A percentile compares a stretch with the other conserved stretches of the same genome.
These are phyloP conservation scores for Talaromyces pinophilus DNA, from an alignment of 2,329 filamentous ascomycete species.

Conservation along the genomic window DNA sequence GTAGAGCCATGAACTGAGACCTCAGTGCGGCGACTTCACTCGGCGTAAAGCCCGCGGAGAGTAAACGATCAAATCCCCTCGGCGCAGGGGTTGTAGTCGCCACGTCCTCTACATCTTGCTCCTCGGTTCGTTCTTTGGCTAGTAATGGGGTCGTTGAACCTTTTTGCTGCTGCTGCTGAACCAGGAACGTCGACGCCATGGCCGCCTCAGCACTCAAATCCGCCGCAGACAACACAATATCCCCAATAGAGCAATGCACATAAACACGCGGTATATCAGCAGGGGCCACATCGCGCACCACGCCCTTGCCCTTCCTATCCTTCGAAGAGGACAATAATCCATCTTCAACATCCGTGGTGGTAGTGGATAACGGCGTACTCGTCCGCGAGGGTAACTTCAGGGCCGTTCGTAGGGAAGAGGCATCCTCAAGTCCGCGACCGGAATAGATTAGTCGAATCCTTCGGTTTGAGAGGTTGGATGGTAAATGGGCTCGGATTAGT, in stretches of 20 bases:
- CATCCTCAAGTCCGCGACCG: constrained; percentile 80
- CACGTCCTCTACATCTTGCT: constrained; percentile 18
- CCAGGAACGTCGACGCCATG: constrained; percentile 33
- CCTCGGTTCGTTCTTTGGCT: neutral
- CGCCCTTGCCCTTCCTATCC: constrained; percentile 60
- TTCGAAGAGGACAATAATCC: constrained; percentile 21
- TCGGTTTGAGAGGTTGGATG: constrained; percentile 61
- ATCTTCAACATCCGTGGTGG: constrained; percentile 25
- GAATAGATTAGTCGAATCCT: constrained; percentile 87
- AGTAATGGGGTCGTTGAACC: neutral
- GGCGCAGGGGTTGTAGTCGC: constrained; percentile 56
- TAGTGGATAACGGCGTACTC: constrained; percentile 32
- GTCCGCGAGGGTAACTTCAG: constrained; percentile 63
- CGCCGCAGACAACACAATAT: constrained; percentile 64
- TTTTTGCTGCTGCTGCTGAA: constrained; percentile 22
- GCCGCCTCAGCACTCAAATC: constrained; percentile 70
- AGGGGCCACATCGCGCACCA: constrained; percentile 53
- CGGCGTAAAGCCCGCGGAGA: constrained; percentile 76
- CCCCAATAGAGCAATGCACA: constrained; percentile 89
- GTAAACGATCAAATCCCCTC: constrained; percentile 83
- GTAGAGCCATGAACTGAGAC: constrained; percentile 84
- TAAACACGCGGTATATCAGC: constrained; percentile 66
- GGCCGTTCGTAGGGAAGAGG: constrained; percentile 65
- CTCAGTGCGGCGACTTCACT: constrained; percentile 82
- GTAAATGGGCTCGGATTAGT: constrained; percentile 72